phyloP scores from a whole-genome alignment of 2,329 filamentous ascomycete species.

The Trichoderma sp. region DNA sequence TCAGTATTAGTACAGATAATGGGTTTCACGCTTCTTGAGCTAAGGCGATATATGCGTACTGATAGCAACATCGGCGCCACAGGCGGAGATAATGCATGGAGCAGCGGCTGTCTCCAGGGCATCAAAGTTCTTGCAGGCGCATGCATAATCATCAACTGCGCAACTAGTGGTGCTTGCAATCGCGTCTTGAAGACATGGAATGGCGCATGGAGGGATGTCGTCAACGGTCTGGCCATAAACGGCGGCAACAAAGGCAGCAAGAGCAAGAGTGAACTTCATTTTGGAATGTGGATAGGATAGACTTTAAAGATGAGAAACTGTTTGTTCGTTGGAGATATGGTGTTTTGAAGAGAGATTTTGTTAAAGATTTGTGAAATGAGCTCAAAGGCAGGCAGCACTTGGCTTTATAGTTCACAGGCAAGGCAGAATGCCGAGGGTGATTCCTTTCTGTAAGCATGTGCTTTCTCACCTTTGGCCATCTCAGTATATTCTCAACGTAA shows the following conservation, averaged over 20 bases:
- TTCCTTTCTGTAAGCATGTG: conserved; percentile 4
- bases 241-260: conserved; percentile 38
- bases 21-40: not conserved
- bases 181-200: conserved; percentile 38
- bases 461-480: not conserved
- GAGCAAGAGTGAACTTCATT: conserved; percentile 43
- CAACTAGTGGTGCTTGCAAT: conserved; percentile 29
- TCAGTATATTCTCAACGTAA: not conserved
- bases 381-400: not conserved
- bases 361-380: not conserved
- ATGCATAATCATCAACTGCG: not conserved
- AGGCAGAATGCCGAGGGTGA: not conserved
- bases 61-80: not conserved
- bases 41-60: not conserved
- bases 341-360: not conserved
- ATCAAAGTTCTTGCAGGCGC: not conserved
- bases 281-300: conserved; percentile 29
- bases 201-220: conserved; percentile 43
- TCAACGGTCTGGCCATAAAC: conserved; percentile 38
- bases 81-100: not conserved
- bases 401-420: not conserved
- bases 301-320: not conserved
- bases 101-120: not conserved
- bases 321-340: not conserved
- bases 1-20: not conserved